Conservation (phyloP, 164 flowering plant genomes). For the Piper longum region DNA sequence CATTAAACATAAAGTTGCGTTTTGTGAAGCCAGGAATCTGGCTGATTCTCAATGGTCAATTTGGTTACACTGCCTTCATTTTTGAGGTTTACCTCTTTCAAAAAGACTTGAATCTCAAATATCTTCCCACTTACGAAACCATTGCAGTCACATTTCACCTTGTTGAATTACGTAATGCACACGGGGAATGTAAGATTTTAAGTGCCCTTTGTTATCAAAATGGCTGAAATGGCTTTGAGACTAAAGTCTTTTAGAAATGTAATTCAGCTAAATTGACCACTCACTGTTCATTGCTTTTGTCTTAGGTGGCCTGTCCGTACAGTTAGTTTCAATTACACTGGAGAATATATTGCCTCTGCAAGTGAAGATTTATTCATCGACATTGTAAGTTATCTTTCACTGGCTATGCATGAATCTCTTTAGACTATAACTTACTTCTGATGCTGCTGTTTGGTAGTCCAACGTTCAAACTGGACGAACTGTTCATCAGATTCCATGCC, state of each 20-base stretch:
- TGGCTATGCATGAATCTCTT: neutral
- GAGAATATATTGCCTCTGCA: conserved; percentile 93
- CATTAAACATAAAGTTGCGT: too few species aligned
- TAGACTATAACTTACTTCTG: neutral
- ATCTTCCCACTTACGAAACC: too few species aligned
- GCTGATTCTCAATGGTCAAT: too few species aligned
- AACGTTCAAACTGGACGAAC: conserved; percentile 76
- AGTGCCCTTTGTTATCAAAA: too few species aligned
- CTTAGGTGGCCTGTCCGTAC: conserved; percentile 95
- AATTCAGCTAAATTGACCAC: neutral
- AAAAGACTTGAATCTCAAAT: too few species aligned
- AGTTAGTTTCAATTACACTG: conserved; percentile 83
- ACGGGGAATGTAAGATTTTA: too few species aligned
- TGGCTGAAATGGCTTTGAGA: too few species aligned
- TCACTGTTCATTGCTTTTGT: conserved; percentile 9
- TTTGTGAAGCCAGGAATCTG: too few species aligned
- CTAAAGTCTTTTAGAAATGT: neutral
- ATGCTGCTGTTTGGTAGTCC: conserved; percentile 30
- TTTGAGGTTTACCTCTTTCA: too few species aligned
- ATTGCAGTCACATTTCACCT: too few species aligned
- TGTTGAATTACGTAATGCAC: too few species aligned
- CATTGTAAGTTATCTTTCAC: conserved; percentile 37
- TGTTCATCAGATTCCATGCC: conserved; percentile 84
- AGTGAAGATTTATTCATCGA: conserved; percentile 95
- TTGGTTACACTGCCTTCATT: too few species aligned